Evolutionary conservation across 192 early-diverging fungal species (phyloP), one percentile per base, ranked within the genome.

Genomic region (Linnemannia exigua): DNA sequence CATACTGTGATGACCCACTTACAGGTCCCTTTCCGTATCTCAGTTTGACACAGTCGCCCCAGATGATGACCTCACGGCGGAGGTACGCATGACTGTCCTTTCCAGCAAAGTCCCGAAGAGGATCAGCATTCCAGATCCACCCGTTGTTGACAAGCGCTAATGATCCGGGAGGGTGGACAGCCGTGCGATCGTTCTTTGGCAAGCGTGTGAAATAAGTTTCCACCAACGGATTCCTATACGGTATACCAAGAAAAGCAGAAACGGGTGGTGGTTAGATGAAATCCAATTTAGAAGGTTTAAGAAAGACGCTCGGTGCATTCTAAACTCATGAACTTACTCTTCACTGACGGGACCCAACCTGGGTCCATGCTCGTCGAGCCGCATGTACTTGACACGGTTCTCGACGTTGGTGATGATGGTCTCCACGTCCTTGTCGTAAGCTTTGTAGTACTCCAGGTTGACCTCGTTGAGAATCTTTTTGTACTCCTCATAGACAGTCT

Each of bases 11-110:
- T 33, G 36, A 47, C n/a, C n/a, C n/a, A 48, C 76, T 66, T 82
- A 88, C 88, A 3, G 95, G 95, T 25, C 88, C 76, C 52, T 90
- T 84, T 50, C 99, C 99, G 87, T 99, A 99, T 67, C 98, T 94
- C 52, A 99, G 92, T 79, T 99, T 99, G 36, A 99, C 98, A 87
- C 99, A 99, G 89, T 99, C 99, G 35, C 98, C 97, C 99, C 99
- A 99, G 19, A 97, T 93, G 82, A 99, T 99, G 17, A 99, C 98
- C 78, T 98, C 96, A 68, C 99, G 95, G 36, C 93, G 91, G 52
- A 99, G 87, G 81, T 99, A 99, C 2, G 98, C 96, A 80, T 94
- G 93, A 8, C 97, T 97, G 48, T 89, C 91, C 12, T 93, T 90
- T 15, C 95, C 95, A 8, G 98, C 98, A 94, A 99, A 99, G 88